These are phyloP conservation scores for Sporothrix protearum DNA, from an alignment of 2,329 filamentous ascomycete species.

Conservation along the genomic window DNA sequence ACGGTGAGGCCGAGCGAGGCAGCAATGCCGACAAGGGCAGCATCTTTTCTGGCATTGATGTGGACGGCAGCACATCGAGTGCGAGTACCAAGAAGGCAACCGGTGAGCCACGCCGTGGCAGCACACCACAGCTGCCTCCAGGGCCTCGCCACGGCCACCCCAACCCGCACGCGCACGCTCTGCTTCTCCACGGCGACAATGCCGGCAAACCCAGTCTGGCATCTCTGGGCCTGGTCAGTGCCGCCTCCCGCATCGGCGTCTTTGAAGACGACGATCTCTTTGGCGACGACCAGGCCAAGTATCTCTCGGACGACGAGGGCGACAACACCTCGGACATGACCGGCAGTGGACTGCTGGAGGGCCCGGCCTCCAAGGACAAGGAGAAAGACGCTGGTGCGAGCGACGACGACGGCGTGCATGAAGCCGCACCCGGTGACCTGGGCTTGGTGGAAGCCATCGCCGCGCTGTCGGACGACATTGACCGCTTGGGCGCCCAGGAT, in stretches of 20 bases:
- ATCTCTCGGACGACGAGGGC: slow-evolving; percentile 79
- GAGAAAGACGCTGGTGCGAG: slow-evolving; percentile 50
- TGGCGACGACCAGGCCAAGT: slow-evolving; percentile 73
- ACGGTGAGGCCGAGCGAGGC: slow-evolving; percentile 43
- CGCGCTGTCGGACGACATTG: slow-evolving; percentile 82
- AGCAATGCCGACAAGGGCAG: slow-evolving; percentile 47
- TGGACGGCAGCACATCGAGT: neutral
- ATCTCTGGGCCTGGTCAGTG: slow-evolving; percentile 84
- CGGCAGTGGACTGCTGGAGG: slow-evolving; percentile 18
- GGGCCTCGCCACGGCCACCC: neutral
- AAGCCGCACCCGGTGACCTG: slow-evolving; percentile 90
- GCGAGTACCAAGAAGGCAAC: slow-evolving; percentile 27
- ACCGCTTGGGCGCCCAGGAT: slow-evolving; percentile 81
- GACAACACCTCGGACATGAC: slow-evolving; percentile 61
- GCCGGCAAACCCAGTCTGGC: slow-evolving; percentile 77
- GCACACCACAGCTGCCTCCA: slow-evolving; percentile 6
- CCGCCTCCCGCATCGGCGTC: slow-evolving; percentile 81
- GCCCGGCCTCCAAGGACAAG: neutral
- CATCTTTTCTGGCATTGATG: slow-evolving; percentile 21
- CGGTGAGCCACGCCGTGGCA: slow-evolving; percentile 32
- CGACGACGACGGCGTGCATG: slow-evolving; percentile 78
- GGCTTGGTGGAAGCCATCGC: slow-evolving; percentile 91
- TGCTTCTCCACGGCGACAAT: slow-evolving; percentile 17
- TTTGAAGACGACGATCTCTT: slow-evolving; percentile 94
- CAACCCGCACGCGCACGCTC: slow-evolving; percentile 21